Percentiles rank a stretch among this genome's conserved stretches.
These are phyloP conservation scores for Amaranthus palmeri DNA, from an alignment of 148 eudicot genomes.

Conservation along the genomic window DNA sequence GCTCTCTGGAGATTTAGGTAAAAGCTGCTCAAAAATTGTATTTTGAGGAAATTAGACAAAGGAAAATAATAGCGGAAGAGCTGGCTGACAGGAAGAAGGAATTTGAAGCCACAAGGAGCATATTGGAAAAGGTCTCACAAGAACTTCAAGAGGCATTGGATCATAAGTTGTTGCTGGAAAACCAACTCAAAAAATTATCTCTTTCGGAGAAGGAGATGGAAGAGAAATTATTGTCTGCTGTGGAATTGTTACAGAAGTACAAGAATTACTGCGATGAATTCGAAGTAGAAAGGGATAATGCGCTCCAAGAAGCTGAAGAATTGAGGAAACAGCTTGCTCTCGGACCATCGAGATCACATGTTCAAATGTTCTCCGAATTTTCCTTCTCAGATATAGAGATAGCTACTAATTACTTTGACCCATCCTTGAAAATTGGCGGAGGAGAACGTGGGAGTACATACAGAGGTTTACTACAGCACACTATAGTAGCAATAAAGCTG, in stretches of 20 bases:
- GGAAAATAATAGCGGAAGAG: slow-evolving; percentile 50
- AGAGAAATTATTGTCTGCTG: slow-evolving; percentile 59
- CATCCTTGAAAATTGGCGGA: slow-evolving; percentile 60
- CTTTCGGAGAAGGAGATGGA: slow-evolving; percentile 45
- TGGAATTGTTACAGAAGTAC: slow-evolving; percentile 50
- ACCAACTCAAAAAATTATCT: slow-evolving; percentile 31
- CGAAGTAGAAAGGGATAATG: slow-evolving; percentile 51
- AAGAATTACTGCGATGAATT: slow-evolving; percentile 62
- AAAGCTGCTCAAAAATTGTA: slow-evolving; percentile 46
- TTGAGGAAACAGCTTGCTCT: slow-evolving; percentile 37
- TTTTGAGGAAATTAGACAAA: slow-evolving; percentile 47
- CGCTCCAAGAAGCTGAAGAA: slow-evolving; percentile 46
- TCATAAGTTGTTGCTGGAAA: slow-evolving; percentile 48
- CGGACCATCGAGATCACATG: slow-evolving; percentile 26
- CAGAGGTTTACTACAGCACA: slow-evolving; percentile 52
- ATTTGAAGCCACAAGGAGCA: slow-evolving; percentile 36
- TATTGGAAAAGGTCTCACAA: slow-evolving; percentile 33
- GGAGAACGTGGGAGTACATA: slow-evolving; percentile 71
- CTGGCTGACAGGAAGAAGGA: slow-evolving; percentile 43
- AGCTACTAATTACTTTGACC: slow-evolving; percentile 58
- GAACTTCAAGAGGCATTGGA: slow-evolving; percentile 46
- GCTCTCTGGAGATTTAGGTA: slow-evolving; percentile 26
- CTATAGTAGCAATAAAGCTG: slow-evolving; percentile 70
- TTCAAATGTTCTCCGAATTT: slow-evolving; percentile 45
- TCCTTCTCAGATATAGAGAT: slow-evolving; percentile 55